These are phyloP conservation scores for Batkoa obscura DNA, from an alignment of 371 early-diverging fungal species.

Conservation along the genomic window DNA sequence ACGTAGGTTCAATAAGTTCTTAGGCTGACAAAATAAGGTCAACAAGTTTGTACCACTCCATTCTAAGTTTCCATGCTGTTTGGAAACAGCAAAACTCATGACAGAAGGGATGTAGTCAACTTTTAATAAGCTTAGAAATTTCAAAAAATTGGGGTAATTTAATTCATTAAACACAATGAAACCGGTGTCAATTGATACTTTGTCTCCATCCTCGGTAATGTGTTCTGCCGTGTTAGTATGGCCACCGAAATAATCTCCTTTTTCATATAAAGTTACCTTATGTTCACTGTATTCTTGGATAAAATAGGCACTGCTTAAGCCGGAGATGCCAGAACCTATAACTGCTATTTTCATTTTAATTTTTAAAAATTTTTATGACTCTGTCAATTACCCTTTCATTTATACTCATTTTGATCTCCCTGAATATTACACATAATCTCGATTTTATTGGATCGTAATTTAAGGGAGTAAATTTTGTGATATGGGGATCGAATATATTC, in stretches of 20 bases:
- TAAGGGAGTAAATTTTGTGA: too few species aligned
- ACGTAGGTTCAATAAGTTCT: constrained; percentile 18
- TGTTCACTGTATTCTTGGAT: constrained; percentile 16
- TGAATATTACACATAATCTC: too few species aligned
- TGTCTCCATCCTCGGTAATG: neutral
- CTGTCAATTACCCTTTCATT: too few species aligned
- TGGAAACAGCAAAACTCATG: constrained; percentile 35
- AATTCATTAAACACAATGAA: constrained; percentile 39
- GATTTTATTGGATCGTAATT: too few species aligned
- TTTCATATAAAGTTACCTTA: constrained; percentile 28
- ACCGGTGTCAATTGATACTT: constrained; percentile 37
- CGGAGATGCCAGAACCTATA: constrained; percentile 14
- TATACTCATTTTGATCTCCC: too few species aligned
- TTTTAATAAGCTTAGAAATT: constrained; percentile 17
- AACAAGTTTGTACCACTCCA: constrained; percentile 29
- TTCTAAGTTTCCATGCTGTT: constrained; percentile 34
- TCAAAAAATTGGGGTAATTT: constrained; percentile 19
- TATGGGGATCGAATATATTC: too few species aligned
- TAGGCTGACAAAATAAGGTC: constrained; percentile 26
- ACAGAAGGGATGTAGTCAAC: constrained; percentile 18
- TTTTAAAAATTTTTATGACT: too few species aligned
- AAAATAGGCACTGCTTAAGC: constrained; percentile 27
- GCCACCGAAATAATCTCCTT: constrained; percentile 25
- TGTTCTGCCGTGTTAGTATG: constrained; percentile 33
- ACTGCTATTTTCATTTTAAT: constrained; percentile 10